Base-by-base conservation (phyloP, 495 filamentous ascomycete species). In the Penicillium subrubescens region DNA sequence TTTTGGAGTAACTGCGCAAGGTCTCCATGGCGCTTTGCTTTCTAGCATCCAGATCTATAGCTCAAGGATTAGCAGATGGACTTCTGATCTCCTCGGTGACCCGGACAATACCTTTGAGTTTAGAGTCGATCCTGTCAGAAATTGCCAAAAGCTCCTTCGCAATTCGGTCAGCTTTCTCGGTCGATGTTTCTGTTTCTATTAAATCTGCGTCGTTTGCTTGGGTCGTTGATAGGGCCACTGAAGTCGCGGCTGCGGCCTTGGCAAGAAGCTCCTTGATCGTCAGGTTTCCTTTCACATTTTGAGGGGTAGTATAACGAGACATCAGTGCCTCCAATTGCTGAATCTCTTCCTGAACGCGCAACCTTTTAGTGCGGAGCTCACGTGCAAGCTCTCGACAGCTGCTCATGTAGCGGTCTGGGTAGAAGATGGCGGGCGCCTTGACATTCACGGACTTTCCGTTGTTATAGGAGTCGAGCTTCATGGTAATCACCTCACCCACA, bases 351-450 rank as follows among this genome's bases (percentile, higher is more conserved):
- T 72, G 69, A 5, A 79, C 73, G 25, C 76, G 65, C 10, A 78
- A 72, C 67, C 75, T 76, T 50, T 74, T 74, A 7, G 68, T 57
- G 15, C 81, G 77, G 60, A 86, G 79, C n/a, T 82, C 82, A 54
- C 75, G 81, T 21, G 87, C 77, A 60, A 83, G 69, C 2, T 87
- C 79, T 64, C 81, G 81, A 62, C 84, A 85, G 37, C 74, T 77
- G 57, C 86, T 82, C 62, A 93, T 74, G 74, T 96, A 97, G 39
- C 92, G 84, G 73, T 96, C 93, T 8, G 88, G 83, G 68, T 94
- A 96, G 67, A 93, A 87, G 0, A 86, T 81, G 17, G 85, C 77
- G 34, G 92, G 92, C 21, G 94, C 84, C 15, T 89, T 86, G 48
- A 94, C 77, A 50, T 84, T 83, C 31, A 86, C 74, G 5, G 81